These are phyloP conservation scores for Aspergillus texensis DNA, from an alignment of 2,329 filamentous ascomycete species.

Conservation along the genomic window DNA sequence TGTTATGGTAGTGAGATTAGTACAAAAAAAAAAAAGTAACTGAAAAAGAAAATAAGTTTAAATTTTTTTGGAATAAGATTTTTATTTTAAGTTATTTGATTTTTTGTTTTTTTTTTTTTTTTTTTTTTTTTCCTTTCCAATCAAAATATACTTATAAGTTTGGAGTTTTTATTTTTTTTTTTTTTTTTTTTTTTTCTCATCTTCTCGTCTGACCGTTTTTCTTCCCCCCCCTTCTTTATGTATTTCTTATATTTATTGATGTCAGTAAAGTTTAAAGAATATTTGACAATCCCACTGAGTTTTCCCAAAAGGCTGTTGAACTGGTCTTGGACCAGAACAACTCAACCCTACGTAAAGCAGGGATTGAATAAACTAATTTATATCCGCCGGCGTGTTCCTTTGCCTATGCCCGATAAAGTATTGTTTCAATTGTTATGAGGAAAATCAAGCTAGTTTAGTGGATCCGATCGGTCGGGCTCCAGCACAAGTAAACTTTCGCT, in stretches of 20 bases:
- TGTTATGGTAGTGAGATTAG: too few species aligned
- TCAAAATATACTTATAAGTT: too few species aligned
- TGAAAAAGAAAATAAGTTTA: too few species aligned
- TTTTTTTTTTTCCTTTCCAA: too few species aligned
- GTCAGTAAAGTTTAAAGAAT: not conserved
- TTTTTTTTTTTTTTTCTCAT: not conserved
- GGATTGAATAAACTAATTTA: not conserved
- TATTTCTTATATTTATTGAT: not conserved
- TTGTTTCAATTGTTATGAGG: conserved; percentile 6
- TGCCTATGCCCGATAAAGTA: conserved; percentile 1
- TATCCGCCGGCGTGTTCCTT: not conserved
- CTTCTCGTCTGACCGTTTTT: not conserved
- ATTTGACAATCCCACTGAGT: not conserved
- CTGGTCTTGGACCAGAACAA: not conserved
- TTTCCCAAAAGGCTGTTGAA: not conserved
- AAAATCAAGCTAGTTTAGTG: conserved; percentile 25
- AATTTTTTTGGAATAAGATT: too few species aligned
- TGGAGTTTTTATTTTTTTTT: too few species aligned
- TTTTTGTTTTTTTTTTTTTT: too few species aligned
- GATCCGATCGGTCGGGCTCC: conserved; percentile 27
- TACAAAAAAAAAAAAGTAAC: too few species aligned
- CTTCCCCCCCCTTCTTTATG: not conserved
- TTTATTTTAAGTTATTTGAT: too few species aligned
- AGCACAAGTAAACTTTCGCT: conserved; percentile 19
- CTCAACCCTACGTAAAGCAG: not conserved